Percentiles rank a stretch among this genome's conserved stretches.
phyloP scores from a whole-genome alignment of 768 basidiomycete genomes.

The Pilatotrama ljubarskyi region DNA sequence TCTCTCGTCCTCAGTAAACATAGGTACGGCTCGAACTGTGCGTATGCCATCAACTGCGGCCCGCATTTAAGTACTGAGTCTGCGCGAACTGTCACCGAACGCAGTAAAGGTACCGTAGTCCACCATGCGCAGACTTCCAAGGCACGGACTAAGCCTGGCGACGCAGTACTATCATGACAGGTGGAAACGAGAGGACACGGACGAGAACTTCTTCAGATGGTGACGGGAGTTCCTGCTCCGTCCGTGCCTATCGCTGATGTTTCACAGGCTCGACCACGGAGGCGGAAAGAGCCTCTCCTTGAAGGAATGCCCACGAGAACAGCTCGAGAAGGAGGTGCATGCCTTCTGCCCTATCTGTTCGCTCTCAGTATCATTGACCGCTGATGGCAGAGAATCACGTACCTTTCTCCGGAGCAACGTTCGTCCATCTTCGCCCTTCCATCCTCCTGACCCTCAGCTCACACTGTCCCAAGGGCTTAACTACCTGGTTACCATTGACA shows the following conservation, averaged over 20 bases:
- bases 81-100: not conserved
- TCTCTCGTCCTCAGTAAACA: conserved; percentile 44
- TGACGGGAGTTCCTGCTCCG: conserved; percentile 22
- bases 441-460: not conserved
- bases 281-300: conserved; percentile 55
- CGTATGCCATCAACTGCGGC: conserved; percentile 25
- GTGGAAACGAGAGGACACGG: conserved; percentile 61
- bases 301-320: conserved; percentile 58
- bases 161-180: conserved; percentile 55
- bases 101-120: conserved; percentile 42
- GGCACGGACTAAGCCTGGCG: not conserved
- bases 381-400: conserved; percentile 44
- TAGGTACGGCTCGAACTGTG: conserved; percentile 63
- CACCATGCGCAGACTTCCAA: not conserved
- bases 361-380: conserved; percentile 3
- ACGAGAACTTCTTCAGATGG: conserved; percentile 70
- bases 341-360: not conserved
- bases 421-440: conserved; percentile 14
- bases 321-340: conserved; percentile 58
- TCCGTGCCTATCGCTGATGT: not conserved
- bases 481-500: conserved; percentile 60
- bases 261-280: conserved; percentile 59
- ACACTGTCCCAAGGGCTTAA: conserved; percentile 49
- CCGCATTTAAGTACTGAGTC: not conserved
- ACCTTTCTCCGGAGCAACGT: conserved; percentile 49